These are phyloP conservation scores for Sclerotinia subarctica DNA, from an alignment of 2,329 filamentous ascomycete genomes.

Conservation along the genomic window DNA sequence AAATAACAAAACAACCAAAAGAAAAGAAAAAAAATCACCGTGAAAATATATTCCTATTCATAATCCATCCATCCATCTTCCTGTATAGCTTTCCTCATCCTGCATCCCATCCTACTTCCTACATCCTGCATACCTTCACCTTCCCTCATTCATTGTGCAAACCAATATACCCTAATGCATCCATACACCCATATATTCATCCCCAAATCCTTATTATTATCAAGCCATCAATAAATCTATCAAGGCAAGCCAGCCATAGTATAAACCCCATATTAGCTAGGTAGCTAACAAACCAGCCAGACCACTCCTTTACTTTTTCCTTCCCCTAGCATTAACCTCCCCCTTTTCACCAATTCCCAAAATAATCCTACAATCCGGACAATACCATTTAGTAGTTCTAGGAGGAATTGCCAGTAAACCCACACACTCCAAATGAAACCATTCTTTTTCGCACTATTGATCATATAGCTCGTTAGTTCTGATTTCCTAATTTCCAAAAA, in stretches of 20 bases:
- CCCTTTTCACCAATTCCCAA: constrained; percentile 62
- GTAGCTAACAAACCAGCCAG: background rate
- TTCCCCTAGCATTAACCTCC: constrained; percentile 48
- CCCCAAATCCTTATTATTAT: background rate
- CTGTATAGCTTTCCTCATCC: no score
- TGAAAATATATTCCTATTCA: no score
- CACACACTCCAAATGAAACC: constrained; percentile 82
- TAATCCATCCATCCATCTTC: no score
- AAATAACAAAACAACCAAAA: no score
- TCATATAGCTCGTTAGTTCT: constrained; percentile 25
- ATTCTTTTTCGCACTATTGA: constrained; percentile 69
- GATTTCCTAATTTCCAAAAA: background rate
- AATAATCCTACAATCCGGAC: constrained; percentile 67
- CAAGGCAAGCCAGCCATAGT: background rate
- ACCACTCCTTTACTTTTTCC: constrained; percentile 34
- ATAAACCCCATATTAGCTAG: constrained; percentile 6
- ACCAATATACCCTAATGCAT: background rate
- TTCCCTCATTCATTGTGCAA: background rate
- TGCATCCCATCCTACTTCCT: no score
- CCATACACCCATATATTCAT: background rate
- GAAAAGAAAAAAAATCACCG: no score
- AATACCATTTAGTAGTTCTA: constrained; percentile 79
- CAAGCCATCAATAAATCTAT: background rate
- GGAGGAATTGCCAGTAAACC: constrained; percentile 64
- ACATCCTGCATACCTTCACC: no score